These are phyloP conservation scores for Dichotomocladium elegans DNA, from an alignment of 371 early-diverging fungal genomes.

Conservation along the genomic window DNA sequence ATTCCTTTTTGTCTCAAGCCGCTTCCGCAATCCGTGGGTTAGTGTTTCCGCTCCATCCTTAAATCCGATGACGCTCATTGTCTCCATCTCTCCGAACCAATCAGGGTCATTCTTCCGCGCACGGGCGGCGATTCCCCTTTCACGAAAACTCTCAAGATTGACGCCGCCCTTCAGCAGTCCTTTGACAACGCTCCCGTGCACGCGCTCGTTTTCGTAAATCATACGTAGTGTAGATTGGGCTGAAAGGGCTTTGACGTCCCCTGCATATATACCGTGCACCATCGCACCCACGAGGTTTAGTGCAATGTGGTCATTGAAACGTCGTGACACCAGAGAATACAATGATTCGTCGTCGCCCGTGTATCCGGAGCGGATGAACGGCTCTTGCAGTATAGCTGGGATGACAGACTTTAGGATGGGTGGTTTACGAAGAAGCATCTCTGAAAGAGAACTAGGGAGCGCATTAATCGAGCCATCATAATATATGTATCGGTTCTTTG, in stretches of 20 bases:
- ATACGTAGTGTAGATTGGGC: slow-evolving; percentile 68
- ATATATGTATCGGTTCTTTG: slow-evolving; percentile 81
- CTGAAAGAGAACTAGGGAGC: slow-evolving; percentile 49
- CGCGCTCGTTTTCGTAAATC: slow-evolving; percentile 64
- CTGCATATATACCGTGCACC: slow-evolving; percentile 93
- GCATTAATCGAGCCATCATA: slow-evolving; percentile 64
- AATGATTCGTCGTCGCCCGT: slow-evolving; percentile 47
- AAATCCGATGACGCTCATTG: slow-evolving; percentile 78
- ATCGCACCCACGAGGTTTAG: slow-evolving; percentile 74
- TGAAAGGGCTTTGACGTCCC: slow-evolving; percentile 74
- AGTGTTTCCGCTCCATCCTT: slow-evolving; percentile 75
- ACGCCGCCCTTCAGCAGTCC: slow-evolving; percentile 35
- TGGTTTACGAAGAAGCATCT: slow-evolving; percentile 41
- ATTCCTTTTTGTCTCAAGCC: slow-evolving; percentile 42
- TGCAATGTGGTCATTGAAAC: slow-evolving; percentile 64
- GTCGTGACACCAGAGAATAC: slow-evolving; percentile 66
- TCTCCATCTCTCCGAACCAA: slow-evolving; percentile 56
- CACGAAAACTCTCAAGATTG: slow-evolving; percentile 28
- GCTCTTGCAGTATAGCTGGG: slow-evolving; percentile 40
- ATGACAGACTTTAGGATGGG: slow-evolving; percentile 53
- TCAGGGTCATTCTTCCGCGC: slow-evolving; percentile 43
- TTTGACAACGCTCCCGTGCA: slow-evolving; percentile 61
- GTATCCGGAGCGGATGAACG: slow-evolving; percentile 19
- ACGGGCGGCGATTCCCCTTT: slow-evolving; percentile 37
- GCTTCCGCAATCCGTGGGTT: slow-evolving; percentile 48